Base-by-base conservation (phyloP, 164 flowering plant genomes). In the Platanus orientalis region DNA sequence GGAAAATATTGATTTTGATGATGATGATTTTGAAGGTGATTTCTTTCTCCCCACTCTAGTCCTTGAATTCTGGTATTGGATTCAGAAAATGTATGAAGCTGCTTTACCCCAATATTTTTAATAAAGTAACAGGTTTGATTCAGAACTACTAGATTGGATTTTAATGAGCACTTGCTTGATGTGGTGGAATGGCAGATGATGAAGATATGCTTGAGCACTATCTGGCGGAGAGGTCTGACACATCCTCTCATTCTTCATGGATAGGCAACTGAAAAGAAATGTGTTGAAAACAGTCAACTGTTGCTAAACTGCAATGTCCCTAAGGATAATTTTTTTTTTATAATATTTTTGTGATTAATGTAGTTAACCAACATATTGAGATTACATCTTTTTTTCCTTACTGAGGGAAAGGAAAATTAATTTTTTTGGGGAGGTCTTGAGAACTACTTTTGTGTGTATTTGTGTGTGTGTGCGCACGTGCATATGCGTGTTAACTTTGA, bases 171-270 rank as follows among this genome's bases (percentile, higher is more conserved):
- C 26, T 13, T 5, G 13, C 3, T 53, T 17, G 11, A 14, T 48
- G 59, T 14, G 62, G 6, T 66, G 45, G 16, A 23, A 28, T 60
- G 57, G 67, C 90, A 86, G 99, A 82, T 83, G 99, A 91, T 73
- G 99, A 94, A 79, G 97, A 91, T 67, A 89, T 94, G 97, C 89
- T 94, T 28, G 96, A 94, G 79, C 97, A 91, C 72, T 91, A 88
- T 74, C 68, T 94, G 76, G 94, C 96, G 17, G 92, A 90, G 75
- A 82, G 79, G 67, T 61, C 87, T 14, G 96, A 88, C 51, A 55
- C 77, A 25, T 78, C 81, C 11, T 25, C 85, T 27, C 84, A 83
- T 68, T 78, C 83, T 36, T 69, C 76, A 1, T 63, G 51, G 66
- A 80, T 70, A 65, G 63, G 73, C 13, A 61, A 42, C 32, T 78